These are phyloP conservation scores for Cochliopodium minus DNA, from an alignment of 208 protist species.

Conservation along the genomic window DNA sequence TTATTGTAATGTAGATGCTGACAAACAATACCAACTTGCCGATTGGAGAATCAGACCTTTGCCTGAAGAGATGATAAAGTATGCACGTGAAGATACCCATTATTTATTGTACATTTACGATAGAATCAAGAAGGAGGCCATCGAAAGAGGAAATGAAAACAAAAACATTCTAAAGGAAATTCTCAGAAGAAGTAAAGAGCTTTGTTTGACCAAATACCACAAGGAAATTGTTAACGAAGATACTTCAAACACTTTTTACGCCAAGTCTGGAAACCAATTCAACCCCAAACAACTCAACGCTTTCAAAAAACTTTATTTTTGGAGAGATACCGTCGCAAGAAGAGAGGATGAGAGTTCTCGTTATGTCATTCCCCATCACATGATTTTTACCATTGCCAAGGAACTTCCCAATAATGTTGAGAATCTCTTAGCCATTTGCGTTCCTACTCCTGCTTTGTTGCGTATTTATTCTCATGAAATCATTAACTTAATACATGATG, in stretches of 20 bases:
- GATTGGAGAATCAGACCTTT: constrained; percentile 92
- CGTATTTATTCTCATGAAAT: no score
- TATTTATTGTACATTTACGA: constrained; percentile 91
- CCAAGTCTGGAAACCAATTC: background rate
- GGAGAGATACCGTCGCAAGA: constrained; percentile 46
- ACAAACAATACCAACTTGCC: constrained; percentile 90
- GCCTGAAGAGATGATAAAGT: constrained; percentile 81
- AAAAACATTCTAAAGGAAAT: constrained; percentile 7
- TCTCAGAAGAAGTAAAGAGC: constrained; percentile 43
- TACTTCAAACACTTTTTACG: constrained; percentile 6
- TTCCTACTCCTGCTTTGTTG: constrained; percentile 32
- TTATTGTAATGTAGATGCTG: constrained; percentile 69
- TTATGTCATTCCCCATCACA: constrained; percentile 42
- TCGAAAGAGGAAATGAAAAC: background rate
- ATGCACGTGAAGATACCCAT: constrained; percentile 92
- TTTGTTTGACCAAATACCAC: constrained; percentile 68
- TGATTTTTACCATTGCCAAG: constrained; percentile 31
- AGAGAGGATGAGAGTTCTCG: constrained; percentile 45
- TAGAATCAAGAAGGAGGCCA: constrained; percentile 20
- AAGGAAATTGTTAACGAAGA: constrained; percentile 57
- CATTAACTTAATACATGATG: no score
- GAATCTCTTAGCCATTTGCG: constrained; percentile 20
- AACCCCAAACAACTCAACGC: constrained; percentile 18
- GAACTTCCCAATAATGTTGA: constrained; percentile 17
- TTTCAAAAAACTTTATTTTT: constrained; percentile 35